Base-by-base conservation (phyloP, 1,139 yeast species). In the Wickerhamomyces sp. region DNA sequence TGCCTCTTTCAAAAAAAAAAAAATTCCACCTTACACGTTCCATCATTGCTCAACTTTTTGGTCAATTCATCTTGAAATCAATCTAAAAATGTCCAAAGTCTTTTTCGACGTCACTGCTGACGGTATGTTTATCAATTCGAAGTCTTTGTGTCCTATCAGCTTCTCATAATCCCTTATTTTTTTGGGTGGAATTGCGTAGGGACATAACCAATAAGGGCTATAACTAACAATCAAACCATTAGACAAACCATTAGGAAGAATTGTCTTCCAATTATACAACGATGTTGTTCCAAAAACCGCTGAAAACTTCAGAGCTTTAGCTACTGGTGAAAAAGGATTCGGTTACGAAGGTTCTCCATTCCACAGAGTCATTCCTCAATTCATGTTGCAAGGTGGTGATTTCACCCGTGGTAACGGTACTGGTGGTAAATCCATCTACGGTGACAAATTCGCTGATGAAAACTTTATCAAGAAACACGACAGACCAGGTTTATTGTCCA, bases 321-420 rank as follows among this genome's bases (percentile, higher is more conserved):
- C 85, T 72, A 93, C 98, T 55, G 98, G 98, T 65, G 97, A 91
- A 78, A 53, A 52, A 49, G 98, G 98, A 53, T 91, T 77, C 69
- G 98, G 98, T 63, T 93, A 84, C 81, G 84, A 85, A 65, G 82
- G 79, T 62, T 89, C 97, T 48, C 73, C 83, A 62, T 93, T 93
- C 95, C 99, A 93, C 91, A 84, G 99, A 76, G 96, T 93, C 59
- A 93, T 93, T 65, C 98, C 98, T 63, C 84, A 87, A 66, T 93
- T 93, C 81, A 93, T 93, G 99, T 79, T 91, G 71, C 99, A 93
- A 78, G 98, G 98, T 76, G 99, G 99, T 82, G 98, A 90, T 73
- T 88, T 90, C 83, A 90, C 93, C 72, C 78, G 83, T 68, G 89
- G 89, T 69, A 84, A 86, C 75, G 97, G 99, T 73, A 88, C 95